Evolutionary conservation across 73 alveolate genomes (phyloP).

Genomic region (Durusdinium trenchii): DNA sequence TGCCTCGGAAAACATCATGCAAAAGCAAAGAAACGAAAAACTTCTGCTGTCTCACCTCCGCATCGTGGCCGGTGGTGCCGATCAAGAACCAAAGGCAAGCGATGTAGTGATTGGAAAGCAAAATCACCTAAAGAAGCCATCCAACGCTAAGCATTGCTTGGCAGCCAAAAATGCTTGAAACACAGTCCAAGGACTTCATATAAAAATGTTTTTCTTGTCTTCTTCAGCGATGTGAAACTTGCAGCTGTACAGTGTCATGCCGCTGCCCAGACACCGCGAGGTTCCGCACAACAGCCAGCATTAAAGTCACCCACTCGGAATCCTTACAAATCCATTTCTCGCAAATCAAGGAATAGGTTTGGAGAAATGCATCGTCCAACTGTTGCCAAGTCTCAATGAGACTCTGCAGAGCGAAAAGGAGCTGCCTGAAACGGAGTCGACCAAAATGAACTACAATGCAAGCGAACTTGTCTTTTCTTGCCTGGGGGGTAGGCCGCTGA

Average conservation of each 20-base stretch:
- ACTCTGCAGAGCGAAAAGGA: conserved; percentile 11
- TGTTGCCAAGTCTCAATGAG: conserved; percentile 14
- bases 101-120: conserved; percentile 42
- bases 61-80: background rate
- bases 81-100: conserved; percentile 46
- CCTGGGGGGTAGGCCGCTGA: too few relatives aligned
- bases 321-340: conserved; percentile 7
- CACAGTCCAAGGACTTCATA: too few relatives aligned
- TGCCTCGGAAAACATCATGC: background rate
- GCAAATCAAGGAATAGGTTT: too few relatives aligned
- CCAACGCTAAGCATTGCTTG: too few relatives aligned
- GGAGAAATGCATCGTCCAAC: too few relatives aligned
- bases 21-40: background rate
- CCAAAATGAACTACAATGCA: too few relatives aligned
- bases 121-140: conserved; percentile 17
- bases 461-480: too few relatives aligned
- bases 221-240: too few relatives aligned
- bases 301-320: conserved; percentile 51
- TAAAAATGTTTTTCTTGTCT: too few relatives aligned
- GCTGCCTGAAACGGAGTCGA: conserved; percentile 59
- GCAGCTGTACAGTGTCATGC: too few relatives aligned
- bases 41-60: background rate
- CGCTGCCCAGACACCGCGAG: conserved; percentile 21
- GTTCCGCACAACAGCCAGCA: conserved; percentile 63
- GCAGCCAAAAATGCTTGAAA: too few relatives aligned